phyloP scores from a whole-genome alignment of 352 stramenopile species.

The Globisporangium nodosum region DNA sequence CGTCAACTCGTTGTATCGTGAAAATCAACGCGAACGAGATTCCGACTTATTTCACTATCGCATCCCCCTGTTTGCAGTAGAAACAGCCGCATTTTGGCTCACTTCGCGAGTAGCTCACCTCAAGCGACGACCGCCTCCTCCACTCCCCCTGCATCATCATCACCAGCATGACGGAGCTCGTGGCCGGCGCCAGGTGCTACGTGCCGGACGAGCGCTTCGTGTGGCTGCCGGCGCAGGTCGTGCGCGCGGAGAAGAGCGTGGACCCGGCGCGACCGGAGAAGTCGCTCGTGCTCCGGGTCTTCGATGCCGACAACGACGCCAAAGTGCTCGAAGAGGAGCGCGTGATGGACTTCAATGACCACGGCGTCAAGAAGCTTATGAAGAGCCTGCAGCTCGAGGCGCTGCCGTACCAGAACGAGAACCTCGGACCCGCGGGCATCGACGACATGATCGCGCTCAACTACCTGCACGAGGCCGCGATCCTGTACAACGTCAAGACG shows the following conservation, averaged over 20 bases:
- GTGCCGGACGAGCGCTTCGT: conserved; percentile 82
- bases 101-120: no score
- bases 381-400: conserved; percentile 71
- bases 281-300: conserved; percentile 21
- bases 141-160: no score
- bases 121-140: no score
- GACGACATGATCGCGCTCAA: conserved; percentile 87
- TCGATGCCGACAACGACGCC: conserved; percentile 11
- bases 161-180: conserved; percentile 28
- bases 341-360: conserved; percentile 58
- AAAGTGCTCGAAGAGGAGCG: conserved; percentile 49
- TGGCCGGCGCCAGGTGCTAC: conserved; percentile 77
- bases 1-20: no score
- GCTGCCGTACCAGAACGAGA: conserved; percentile 84
- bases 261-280: conserved; percentile 43
- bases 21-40: no score
- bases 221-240: conserved; percentile 73
- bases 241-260: conserved; percentile 48
- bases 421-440: conserved; percentile 53
- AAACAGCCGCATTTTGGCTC: no score
- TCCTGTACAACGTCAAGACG: conserved; percentile 87
- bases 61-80: no score
- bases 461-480: conserved; percentile 89
- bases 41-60: no score
- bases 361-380: conserved; percentile 64